Base-by-base conservation (phyloP, 2,329 filamentous ascomycete genomes). In the Neodidymelliopsis sp. region DNA sequence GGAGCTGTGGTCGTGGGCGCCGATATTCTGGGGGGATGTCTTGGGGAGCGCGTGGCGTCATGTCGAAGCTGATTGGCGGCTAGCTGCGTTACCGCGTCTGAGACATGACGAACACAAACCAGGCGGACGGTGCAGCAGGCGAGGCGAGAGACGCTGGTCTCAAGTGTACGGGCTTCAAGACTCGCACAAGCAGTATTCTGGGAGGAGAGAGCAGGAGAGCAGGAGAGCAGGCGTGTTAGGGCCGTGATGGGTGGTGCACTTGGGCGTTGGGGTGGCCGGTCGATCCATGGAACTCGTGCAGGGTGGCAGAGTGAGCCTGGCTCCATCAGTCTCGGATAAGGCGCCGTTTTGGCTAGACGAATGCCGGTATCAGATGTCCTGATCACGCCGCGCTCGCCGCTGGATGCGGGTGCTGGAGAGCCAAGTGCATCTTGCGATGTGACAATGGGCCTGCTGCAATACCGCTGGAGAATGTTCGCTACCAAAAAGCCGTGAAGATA, bases 11-110 rank as follows among this genome's bases (percentile, higher is more conserved):
- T 22, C 63, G 65, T 43, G 53, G 42, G 29, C 54, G 59, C 38
- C 53, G 53, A 33, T 67, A 63, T 42, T 57, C 66, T 18, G 29
- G 36, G 3, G 34, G 40, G 15, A 44, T n/a, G n/a, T 28, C 28
- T 44, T 33, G 29, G 28, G 46, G 46, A 15, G 47, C 47, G 34
- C 64, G 61, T 30, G 69, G 70, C 51, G 63, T 62, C 70, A 73
- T 71, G 35, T 38, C 38, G 38, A 20, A 9, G n/a, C 43, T 63
- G 64, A 66, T 66, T 66, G 65, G 66, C 55, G 38, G 43, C 20
- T 34, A 22, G 20, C 37, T 42, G 49, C 38, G 37, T 47, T 43
- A 52, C 42, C 33, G 33, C 36, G 24, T 15, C 22, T 31, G 28
- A 52, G 38, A 47, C 49, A 52, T 47, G 38, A 13, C 47, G 47